Evolutionary conservation across 805 yeast genomes (phyloP).

Genomic region (Pichia ethanolica): DNA sequence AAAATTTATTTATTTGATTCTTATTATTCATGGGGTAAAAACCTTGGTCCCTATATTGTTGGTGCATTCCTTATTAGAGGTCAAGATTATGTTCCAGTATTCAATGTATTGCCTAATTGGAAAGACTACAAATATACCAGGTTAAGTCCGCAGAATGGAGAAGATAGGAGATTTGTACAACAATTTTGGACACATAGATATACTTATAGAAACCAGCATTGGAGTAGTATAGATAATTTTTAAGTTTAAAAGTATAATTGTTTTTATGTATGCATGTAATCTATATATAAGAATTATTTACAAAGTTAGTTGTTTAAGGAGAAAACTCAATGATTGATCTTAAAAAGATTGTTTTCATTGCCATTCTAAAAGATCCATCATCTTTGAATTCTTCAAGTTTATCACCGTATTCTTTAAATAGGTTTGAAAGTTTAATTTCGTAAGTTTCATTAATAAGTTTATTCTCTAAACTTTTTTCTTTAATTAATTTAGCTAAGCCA

Average conservation of each 20-base stretch:
- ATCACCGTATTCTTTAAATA: conserved; percentile 28
- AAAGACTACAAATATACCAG: conserved; percentile 83
- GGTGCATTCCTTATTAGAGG: conserved; percentile 96
- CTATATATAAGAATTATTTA: too few relatives aligned
- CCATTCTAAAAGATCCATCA: conserved; percentile 14
- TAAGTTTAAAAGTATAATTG: too few relatives aligned
- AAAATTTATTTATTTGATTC: conserved; percentile 24
- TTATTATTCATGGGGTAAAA: conserved; percentile 33
- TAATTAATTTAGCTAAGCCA: conserved; percentile 27
- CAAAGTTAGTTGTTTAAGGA: conserved; percentile 1
- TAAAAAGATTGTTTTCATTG: conserved; percentile 12
- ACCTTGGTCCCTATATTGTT: conserved; percentile 83
- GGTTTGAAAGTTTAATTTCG: conserved; percentile 18
- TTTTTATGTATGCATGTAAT: too few relatives aligned
- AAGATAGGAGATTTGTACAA: conserved; percentile 62
- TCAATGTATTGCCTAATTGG: conserved; percentile 99
- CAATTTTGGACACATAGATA: too few relatives aligned
- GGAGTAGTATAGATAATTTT: too few relatives aligned
- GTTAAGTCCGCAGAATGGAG: conserved; percentile 72
- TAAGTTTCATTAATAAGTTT: conserved; percentile 17
- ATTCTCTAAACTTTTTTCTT: conserved; percentile 23
- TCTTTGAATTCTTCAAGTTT: conserved; percentile 16
- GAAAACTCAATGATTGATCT: conserved; percentile 12
- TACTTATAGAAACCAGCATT: too few relatives aligned
- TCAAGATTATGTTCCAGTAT: conserved; percentile 83